Evolutionary conservation across 257 asterid genomes (phyloP).

Genomic region (Gentiana straminea): DNA sequence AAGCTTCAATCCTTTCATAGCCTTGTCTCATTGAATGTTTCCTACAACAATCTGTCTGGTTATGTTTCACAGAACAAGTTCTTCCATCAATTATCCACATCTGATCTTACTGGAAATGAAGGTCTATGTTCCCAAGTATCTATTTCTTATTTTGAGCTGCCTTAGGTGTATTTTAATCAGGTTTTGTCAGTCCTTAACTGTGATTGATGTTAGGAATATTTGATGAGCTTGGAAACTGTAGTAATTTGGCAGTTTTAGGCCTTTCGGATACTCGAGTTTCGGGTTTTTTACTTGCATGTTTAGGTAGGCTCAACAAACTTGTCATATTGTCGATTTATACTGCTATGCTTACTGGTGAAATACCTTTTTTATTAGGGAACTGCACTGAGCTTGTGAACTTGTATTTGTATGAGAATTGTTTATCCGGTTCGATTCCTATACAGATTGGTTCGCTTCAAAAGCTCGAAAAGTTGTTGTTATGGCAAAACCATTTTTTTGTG

Average conservation of each 20-base stretch:
- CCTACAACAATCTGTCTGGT: no score
- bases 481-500: conserved; percentile 33
- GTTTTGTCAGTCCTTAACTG: no score
- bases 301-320: conserved; percentile 27
- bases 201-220: no score
- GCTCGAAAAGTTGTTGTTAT: conserved; percentile 23
- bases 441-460: conserved; percentile 26
- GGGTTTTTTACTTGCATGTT: conserved; percentile 24
- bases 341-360: conserved; percentile 33
- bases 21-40: no score
- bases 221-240: conserved; percentile 23
- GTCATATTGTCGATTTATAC: conserved; percentile 27
- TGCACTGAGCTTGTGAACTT: conserved; percentile 33
- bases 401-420: conserved; percentile 30
- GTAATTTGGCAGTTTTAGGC: conserved; percentile 26
- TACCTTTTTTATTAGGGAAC: conserved; percentile 27
- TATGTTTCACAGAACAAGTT: no score
- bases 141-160: no score
- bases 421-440: conserved; percentile 31
- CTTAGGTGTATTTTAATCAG: no score
- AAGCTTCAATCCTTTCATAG: no score
- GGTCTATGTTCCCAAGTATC: no score
- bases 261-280: conserved; percentile 29
- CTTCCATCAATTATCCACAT: no score
- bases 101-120: no score